phyloP scores from a whole-genome alignment of 2,329 filamentous ascomycete species.

The Fusarium sp. region DNA sequence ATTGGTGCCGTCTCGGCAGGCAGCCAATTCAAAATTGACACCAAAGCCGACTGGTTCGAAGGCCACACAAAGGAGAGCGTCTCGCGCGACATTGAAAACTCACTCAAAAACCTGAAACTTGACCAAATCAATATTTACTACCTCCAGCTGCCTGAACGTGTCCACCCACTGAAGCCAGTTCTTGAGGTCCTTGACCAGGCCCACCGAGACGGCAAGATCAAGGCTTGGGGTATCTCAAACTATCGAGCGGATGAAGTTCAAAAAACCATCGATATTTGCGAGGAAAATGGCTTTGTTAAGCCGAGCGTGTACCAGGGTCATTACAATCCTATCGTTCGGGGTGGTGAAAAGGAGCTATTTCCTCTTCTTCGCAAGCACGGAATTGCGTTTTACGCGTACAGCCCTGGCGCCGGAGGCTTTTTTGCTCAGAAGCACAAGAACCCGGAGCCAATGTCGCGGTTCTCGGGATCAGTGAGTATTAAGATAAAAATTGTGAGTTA shows the following conservation, averaged over 20 bases:
- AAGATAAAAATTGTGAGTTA: accelerated
- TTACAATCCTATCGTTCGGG: slow-evolving; percentile 60
- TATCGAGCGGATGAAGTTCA: slow-evolving; percentile 59
- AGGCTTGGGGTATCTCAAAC: slow-evolving; percentile 61
- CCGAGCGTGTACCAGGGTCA: slow-evolving; percentile 62
- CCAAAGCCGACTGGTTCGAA: slow-evolving; percentile 51
- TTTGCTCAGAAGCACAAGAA: slow-evolving; percentile 46
- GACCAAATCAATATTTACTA: slow-evolving; percentile 41
- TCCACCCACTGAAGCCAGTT: slow-evolving; percentile 57
- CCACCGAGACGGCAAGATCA: slow-evolving; percentile 57
- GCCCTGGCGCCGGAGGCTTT: slow-evolving; percentile 44
- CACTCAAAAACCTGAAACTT: slow-evolving; percentile 48
- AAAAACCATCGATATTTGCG: slow-evolving; percentile 57
- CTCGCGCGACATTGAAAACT: slow-evolving; percentile 48
- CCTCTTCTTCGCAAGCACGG: slow-evolving; percentile 56
- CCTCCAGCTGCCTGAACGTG: slow-evolving; percentile 52
- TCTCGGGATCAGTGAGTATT: slow-evolving; percentile 42
- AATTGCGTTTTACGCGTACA: slow-evolving; percentile 60
- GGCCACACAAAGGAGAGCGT: slow-evolving; percentile 49
- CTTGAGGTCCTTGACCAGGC: slow-evolving; percentile 57
- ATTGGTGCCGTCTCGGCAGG: slow-evolving; percentile 48
- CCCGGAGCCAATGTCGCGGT: slow-evolving; percentile 34
- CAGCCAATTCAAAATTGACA: slow-evolving; percentile 52
- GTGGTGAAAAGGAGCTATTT: slow-evolving; percentile 57
- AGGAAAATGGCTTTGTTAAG: slow-evolving; percentile 55